Base-by-base conservation (phyloP, 2,329 filamentous ascomycete species). In the Xylariales sp. region DNA sequence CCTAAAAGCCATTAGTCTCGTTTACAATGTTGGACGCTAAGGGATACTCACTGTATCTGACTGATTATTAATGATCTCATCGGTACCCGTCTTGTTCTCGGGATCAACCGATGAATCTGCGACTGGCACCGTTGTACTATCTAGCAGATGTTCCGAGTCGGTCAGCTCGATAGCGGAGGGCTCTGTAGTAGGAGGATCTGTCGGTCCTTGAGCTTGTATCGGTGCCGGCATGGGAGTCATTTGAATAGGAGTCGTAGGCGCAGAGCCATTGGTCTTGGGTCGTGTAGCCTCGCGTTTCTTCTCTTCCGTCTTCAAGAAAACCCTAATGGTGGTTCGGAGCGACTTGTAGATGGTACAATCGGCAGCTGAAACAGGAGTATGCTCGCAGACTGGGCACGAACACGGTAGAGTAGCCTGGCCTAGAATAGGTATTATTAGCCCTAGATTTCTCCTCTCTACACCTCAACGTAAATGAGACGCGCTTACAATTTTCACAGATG, bases 371-470 rank as follows among this genome's bases (percentile, higher is more conserved):
- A 99, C 87, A 0, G 96, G 96, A 28, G 90, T 91, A 78, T 99
- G 96, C 71, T 94, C 92, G 86, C 96, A 99, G 67, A 97, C 92
- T 1, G 96, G 95, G 76, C 96, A 99, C 52, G 91, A 91, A 10
- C 91, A 87, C 12, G 91, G 89, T 9, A 97, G 84, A 32, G 89
- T 90, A 7, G 89, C 84, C 80, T 97, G 93, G 79, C 93, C 90
- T 95, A 72, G 23, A 73, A 66, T 16, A n/a, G n/a, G 18, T 30
- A 12, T 66, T n/a, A 59, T 66, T n/a, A 59, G 54, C 73, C 41
- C 41, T 18, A 39, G 28, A 30, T 2, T 43, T 34, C 55, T 12
- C 46, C n/a, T 48, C 28, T 14, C 9, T n/a, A 10, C 32, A 23
- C n/a, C 28, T 3, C 58, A 62, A 74, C 62, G 69, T 43, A 41